phyloP scores from a whole-genome alignment of 2,329 filamentous ascomycete genomes.

The Chaetomiaceae sp. region DNA sequence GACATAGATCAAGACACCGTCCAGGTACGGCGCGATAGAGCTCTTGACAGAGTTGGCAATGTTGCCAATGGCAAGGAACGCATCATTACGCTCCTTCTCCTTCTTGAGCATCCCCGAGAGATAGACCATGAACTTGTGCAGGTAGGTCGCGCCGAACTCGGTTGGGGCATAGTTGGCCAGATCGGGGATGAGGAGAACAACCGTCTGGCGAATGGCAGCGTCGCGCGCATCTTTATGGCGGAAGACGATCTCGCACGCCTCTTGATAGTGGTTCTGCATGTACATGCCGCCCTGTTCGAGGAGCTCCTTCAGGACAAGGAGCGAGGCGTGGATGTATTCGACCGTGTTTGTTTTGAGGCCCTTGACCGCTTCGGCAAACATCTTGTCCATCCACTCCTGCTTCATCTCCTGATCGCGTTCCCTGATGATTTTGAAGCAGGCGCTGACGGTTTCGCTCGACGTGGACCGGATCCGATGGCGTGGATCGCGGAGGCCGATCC shows the following conservation, averaged over 20 bases:
- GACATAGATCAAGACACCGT: slow-evolving; percentile 89
- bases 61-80: slow-evolving; percentile 92
- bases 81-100: slow-evolving; percentile 88
- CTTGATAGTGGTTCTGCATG: slow-evolving; percentile 91
- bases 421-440: slow-evolving; percentile 92
- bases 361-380: slow-evolving; percentile 77
- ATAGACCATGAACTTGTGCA: slow-evolving; percentile 97
- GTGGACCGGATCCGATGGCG: slow-evolving; percentile 90
- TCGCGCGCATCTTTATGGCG: slow-evolving; percentile 92
- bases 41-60: slow-evolving; percentile 95
- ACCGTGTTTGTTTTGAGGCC: slow-evolving; percentile 77
- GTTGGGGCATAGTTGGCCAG: slow-evolving; percentile 87
- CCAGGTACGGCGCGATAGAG: slow-evolving; percentile 89
- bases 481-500: slow-evolving; percentile 85
- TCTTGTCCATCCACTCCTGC: slow-evolving; percentile 81
- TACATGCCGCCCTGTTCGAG: slow-evolving; percentile 97
- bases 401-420: slow-evolving; percentile 87
- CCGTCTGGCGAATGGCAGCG: slow-evolving; percentile 77
- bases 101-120: slow-evolving; percentile 90
- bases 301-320: slow-evolving; percentile 87
- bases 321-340: slow-evolving; percentile 88
- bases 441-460: slow-evolving; percentile 86
- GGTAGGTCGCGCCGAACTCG: slow-evolving; percentile 80
- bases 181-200: slow-evolving; percentile 86
- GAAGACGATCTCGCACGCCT: slow-evolving; percentile 88